Base-by-base conservation (phyloP, 2,329 filamentous ascomycete genomes). In the Magnaporthiopsis poae region DNA sequence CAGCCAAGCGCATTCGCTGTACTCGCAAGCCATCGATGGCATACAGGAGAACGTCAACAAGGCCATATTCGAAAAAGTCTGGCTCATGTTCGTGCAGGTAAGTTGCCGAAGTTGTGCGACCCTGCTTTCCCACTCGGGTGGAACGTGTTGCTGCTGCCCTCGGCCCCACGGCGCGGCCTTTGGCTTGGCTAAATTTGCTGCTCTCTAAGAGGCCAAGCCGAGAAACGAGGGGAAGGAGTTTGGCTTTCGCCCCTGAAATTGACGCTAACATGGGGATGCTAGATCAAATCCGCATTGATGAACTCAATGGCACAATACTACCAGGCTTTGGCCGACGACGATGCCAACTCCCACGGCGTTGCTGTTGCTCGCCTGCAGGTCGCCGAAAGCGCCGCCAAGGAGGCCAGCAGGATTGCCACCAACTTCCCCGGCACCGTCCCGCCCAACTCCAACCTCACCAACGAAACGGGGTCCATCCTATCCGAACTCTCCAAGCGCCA, bases 51-150 rank as follows among this genome's bases (percentile, higher is more conserved):
- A 96, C 74, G 92, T 96, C 33, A 89, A 87, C 68, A 96, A 90
- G 75, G 92, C 88, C 29, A 88, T 97, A 5, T 98, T 99, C 73
- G 95, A 98, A 77, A 95, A 96, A 74, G 89, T 94, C 9, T 99
- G 95, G 95, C 80, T 95, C 69, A 80, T 90, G 69, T 86, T 98
- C 73, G 86, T 88, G 65, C 91, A 94, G 82, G 88, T 90, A 82
- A 67, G 82, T 74, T 46, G 39, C 39, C n/a, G 35, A 5, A 25
- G 8, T 56, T 56, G n/a, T 56, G 46, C 46, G 18, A 25, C n/a
- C 46, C 46, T 56, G 3, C 46, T 56, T n/a, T 5, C 7, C 46
- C 8, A 18, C 46, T n/a, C 18, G n/a, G 46, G n/a, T 25, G 46
- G 21, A 11, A 56, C 46, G 46, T 56, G 21, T 18, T 52, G 31